phyloP scores from a whole-genome alignment of 345 rosid genomes.

The Ceriops decandra region DNA sequence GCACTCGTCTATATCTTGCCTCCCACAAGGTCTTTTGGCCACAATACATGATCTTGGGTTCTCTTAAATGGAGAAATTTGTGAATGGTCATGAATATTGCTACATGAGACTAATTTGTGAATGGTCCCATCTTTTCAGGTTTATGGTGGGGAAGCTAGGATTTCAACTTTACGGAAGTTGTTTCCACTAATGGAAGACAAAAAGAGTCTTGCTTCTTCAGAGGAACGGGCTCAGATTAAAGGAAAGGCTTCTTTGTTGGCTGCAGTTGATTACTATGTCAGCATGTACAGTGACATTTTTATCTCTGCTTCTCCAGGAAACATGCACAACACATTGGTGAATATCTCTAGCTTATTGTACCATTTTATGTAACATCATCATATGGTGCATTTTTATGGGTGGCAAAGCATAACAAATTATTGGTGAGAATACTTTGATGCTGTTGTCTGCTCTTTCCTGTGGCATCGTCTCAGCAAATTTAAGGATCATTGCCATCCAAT shows the following conservation, averaged over 20 bases:
- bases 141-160: slow-evolving; percentile 94
- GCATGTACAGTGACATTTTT: slow-evolving; percentile 85
- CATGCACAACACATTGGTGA: slow-evolving; percentile 92
- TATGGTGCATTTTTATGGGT: background rate
- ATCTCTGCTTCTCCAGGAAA: slow-evolving; percentile 95
- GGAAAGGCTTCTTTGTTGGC: slow-evolving; percentile 90
- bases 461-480: slow-evolving; percentile 42
- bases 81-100: background rate
- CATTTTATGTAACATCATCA: background rate
- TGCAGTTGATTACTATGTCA: slow-evolving; percentile 82
- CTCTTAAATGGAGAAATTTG: background rate
- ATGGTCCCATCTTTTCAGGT: slow-evolving; percentile 43
- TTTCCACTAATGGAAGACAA: slow-evolving; percentile 95
- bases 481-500: too few species aligned
- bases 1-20: slow-evolving; percentile 84
- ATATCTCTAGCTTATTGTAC: slow-evolving; percentile 11
- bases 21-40: slow-evolving; percentile 68
- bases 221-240: slow-evolving; percentile 64
- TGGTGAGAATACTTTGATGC: background rate
- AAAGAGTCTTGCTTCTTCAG: slow-evolving; percentile 75
- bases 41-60: background rate
- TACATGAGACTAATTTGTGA: background rate
- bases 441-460: slow-evolving; percentile 26
- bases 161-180: slow-evolving; percentile 59
- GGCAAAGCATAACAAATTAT: background rate